Conservation (phyloP, 2,329 filamentous ascomycete genomes). For the Fusarium compactum region DNA sequence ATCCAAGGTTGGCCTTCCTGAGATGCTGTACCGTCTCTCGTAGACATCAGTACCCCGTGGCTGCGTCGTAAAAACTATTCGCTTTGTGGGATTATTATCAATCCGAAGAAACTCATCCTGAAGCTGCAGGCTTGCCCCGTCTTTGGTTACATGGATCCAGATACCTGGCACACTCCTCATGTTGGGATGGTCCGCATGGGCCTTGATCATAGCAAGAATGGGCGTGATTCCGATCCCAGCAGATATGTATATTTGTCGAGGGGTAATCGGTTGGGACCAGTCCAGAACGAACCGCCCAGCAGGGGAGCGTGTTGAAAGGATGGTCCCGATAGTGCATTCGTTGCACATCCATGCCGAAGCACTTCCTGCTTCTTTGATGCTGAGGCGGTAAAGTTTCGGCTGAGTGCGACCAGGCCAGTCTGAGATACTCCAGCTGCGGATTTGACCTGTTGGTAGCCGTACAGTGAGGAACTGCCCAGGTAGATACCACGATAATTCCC, state of each 20-base stretch:
- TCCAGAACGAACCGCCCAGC: conserved; percentile 2
- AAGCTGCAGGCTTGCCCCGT: neutral
- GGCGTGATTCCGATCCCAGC: conserved; percentile 9
- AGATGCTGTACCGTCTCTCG: neutral
- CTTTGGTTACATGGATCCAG: conserved; percentile 6
- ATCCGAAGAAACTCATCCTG: conserved; percentile 2
- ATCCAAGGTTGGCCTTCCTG: neutral
- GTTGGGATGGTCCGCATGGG: conserved; percentile 2
- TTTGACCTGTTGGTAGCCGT: conserved; percentile 3
- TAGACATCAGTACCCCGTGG: neutral
- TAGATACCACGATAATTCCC: conserved; percentile 1
- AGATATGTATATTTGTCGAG: conserved; percentile 6
- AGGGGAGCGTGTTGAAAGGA: conserved; percentile 2
- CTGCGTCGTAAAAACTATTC: conserved; percentile 3
- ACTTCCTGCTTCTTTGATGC: neutral
- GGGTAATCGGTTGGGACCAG: neutral
- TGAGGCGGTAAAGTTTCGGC: conserved; percentile 6
- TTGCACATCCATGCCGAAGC: conserved; percentile 9
- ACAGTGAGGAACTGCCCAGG: conserved; percentile 14
- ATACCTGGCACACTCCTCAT: neutral
- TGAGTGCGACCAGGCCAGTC: conserved; percentile 15
- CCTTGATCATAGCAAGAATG: conserved; percentile 11
- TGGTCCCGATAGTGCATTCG: neutral
- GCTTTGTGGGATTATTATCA: neutral
- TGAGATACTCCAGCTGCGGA: conserved; percentile 19